Base-by-base conservation (phyloP, 345 rosid genomes). In the Syzygium grande region DNA sequence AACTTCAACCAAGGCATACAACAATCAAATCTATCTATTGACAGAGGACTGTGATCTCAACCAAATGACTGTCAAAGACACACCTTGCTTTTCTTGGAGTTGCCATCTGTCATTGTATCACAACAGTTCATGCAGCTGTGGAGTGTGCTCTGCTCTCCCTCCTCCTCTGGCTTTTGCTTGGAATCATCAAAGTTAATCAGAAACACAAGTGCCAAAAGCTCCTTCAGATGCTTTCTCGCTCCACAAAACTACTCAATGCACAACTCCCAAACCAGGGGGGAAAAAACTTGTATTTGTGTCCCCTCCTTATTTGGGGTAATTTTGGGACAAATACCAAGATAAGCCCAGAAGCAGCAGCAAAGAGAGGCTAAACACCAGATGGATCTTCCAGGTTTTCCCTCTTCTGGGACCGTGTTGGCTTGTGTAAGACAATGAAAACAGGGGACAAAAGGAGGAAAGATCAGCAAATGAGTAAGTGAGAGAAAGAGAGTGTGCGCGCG, bases 41-140 rank as follows among this genome's bases (percentile, higher is more conserved):
- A 73, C 83, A 73, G 49, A 43, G 83, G 38, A 73, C 49, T 73
- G 9, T 38, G 83, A 73, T 73, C 49, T 38, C 83, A 10, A 38
- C 49, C 80, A 38, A 73, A 73, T 73, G 83, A 73, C 83, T 73
- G 86, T 85, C 52, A 55, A 56, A 55, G 19, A 77, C 52, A 90
- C 91, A 98, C 99, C 98, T 96, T 98, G 98, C 95, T 96, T 93
- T 94, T 95, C 94, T 94, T 93, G 90, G 98, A 90, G 91, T 92
- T 94, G 63, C 88, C 97, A 93, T 98, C 98, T 90, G 95, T 95
- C 99, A 96, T 98, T 94, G 92, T 91, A 94, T 85, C 93, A 89
- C 84, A 73, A 88, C 87, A 54, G 38, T 52, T 89, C 94, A 90
- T 89, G 89, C 88, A 91, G 88, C 87, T 78, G 90, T 19, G n/a